Conservation (phyloP, 495 filamentous ascomycete species). For the Aspergillus funiculosus region DNA sequence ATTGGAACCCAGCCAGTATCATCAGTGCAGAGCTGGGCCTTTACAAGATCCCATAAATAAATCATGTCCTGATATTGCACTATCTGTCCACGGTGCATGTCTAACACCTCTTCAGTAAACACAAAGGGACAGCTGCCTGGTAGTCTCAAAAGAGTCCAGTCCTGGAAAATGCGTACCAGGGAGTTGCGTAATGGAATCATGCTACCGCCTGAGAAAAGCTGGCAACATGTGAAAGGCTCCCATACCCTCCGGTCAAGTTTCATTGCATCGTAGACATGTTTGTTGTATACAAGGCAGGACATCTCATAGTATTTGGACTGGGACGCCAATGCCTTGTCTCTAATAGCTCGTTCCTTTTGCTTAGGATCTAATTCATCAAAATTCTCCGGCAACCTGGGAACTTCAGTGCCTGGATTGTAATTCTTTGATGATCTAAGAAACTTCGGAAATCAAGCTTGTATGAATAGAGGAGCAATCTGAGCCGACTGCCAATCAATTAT, state of each 20-base stretch:
- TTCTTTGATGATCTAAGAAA: slow-evolving; percentile 20
- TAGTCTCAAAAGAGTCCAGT: slow-evolving; percentile 20
- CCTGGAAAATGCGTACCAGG: slow-evolving; percentile 17
- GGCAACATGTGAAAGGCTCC: slow-evolving; percentile 21
- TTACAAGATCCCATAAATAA: slow-evolving; percentile 22
- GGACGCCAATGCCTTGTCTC: slow-evolving; percentile 12
- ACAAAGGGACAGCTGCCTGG: slow-evolving; percentile 25
- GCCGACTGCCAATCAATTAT: slow-evolving; percentile 27
- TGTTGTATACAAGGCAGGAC: slow-evolving; percentile 14
- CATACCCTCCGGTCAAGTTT: slow-evolving; percentile 15
- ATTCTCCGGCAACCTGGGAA: slow-evolving; percentile 15
- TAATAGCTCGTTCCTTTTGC: slow-evolving; percentile 15
- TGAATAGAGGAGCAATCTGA: slow-evolving; percentile 17
- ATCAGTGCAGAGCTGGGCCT: slow-evolving; percentile 21
- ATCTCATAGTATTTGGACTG: slow-evolving; percentile 22
- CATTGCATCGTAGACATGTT: slow-evolving; percentile 18
- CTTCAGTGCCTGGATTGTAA: slow-evolving; percentile 16
- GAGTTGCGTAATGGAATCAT: slow-evolving; percentile 20
- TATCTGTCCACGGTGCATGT: slow-evolving; percentile 18
- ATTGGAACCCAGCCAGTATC: slow-evolving; percentile 21
- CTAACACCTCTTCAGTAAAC: slow-evolving; percentile 24
- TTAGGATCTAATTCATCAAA: slow-evolving; percentile 15
- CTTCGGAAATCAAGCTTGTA: slow-evolving; percentile 22
- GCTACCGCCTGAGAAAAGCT: slow-evolving; percentile 15
- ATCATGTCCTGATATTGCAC: slow-evolving; percentile 14